phyloP scores from a whole-genome alignment of 257 asterid genomes.

The Nicotiana sylvestris region DNA sequence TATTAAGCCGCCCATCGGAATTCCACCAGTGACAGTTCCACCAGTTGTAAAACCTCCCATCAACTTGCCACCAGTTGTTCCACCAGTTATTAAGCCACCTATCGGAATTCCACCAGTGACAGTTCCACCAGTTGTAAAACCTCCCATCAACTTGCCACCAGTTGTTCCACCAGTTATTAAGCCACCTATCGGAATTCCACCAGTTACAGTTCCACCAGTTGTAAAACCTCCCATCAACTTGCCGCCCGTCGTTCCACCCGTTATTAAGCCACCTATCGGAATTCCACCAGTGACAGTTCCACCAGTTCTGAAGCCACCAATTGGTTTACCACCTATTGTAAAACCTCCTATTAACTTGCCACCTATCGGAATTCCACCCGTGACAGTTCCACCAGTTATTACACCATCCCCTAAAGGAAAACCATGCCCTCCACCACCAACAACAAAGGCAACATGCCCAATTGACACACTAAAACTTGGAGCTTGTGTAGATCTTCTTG shows the following conservation, averaged over 20 bases:
- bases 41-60: not conserved
- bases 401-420: constrained; percentile 16
- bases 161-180: not conserved
- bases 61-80: not conserved
- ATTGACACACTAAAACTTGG: constrained; percentile 70
- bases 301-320: constrained; percentile 22
- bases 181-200: constrained; percentile 8
- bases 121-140: constrained; percentile 14
- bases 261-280: constrained; percentile 3
- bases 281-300: constrained; percentile 7
- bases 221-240: constrained; percentile 12
- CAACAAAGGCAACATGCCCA: constrained; percentile 47
- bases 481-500: constrained; percentile 77
- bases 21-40: not conserved
- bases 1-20: not conserved
- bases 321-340: constrained; percentile 5
- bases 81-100: constrained; percentile 8
- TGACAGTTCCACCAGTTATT: constrained; percentile 18
- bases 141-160: not conserved
- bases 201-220: not conserved
- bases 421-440: constrained; percentile 25
- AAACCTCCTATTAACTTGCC: constrained; percentile 20
- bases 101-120: not conserved
- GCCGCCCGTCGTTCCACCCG: constrained; percentile 20
- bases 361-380: constrained; percentile 13